Conservation (phyloP, 2,329 filamentous ascomycete species). For the Apiospora phragmitis region DNA sequence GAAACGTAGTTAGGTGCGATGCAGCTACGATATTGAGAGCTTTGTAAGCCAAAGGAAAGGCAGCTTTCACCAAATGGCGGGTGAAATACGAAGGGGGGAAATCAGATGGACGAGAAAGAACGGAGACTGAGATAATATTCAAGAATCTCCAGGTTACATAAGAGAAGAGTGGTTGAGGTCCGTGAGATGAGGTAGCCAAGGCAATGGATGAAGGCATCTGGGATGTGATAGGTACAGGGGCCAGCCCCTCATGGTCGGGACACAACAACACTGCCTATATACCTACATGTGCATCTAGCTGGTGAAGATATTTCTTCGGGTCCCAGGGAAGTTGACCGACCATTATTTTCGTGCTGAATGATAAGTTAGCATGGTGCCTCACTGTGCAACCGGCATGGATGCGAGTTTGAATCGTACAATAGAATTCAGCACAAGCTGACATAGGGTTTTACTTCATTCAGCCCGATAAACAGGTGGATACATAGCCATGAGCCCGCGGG, state of each 20-base stretch:
- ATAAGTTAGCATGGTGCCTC: neutral
- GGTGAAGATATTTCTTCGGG: neutral
- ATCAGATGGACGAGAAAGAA: neutral
- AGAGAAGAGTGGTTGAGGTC: neutral
- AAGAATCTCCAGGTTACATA: neutral
- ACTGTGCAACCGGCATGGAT: too few species aligned
- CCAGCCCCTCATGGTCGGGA: neutral
- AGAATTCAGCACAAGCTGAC: neutral
- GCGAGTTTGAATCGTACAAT: neutral
- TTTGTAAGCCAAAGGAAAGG: too few species aligned
- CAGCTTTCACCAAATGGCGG: too few species aligned
- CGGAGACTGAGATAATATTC: neutral
- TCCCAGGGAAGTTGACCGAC: neutral
- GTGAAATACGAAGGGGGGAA: too few species aligned
- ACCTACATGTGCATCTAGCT: neutral
- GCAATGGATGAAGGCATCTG: neutral
- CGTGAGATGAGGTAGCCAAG: neutral
- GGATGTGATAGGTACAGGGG: neutral
- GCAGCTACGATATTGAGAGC: too few species aligned
- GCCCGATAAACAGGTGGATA: neutral
- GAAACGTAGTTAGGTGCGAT: too few species aligned
- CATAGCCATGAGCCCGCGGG: neutral
- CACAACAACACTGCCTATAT: neutral
- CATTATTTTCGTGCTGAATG: neutral
- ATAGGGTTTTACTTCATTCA: neutral